Percentiles rank a stretch among this genome's conserved stretches.
phyloP scores from a whole-genome alignment of 176 grass and related monocot species.

The Eleusine coracana region DNA sequence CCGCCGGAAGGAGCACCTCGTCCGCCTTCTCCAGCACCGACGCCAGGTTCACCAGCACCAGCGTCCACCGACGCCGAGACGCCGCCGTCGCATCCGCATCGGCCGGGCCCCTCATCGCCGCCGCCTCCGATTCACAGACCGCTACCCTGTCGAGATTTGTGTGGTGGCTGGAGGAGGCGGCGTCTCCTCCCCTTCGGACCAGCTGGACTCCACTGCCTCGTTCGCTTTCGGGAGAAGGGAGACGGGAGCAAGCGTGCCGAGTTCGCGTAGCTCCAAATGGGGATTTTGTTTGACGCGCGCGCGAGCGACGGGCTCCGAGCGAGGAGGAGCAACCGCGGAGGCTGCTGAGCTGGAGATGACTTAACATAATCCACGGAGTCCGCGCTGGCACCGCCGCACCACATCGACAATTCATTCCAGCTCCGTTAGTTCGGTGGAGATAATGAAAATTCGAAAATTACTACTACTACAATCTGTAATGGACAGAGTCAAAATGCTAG shows the following conservation, averaged over 20 bases:
- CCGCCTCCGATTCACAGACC: too few species aligned
- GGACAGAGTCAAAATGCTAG: too few species aligned
- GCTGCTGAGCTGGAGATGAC: background rate
- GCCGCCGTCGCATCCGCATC: background rate
- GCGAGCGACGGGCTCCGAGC: too few species aligned
- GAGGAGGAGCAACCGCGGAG: background rate
- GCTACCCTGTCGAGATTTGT: too few species aligned
- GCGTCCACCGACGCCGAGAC: constrained; percentile 54
- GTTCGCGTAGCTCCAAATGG: background rate
- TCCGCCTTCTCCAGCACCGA: constrained; percentile 72
- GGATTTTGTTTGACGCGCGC: background rate
- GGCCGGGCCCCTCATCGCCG: background rate
- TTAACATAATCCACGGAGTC: background rate
- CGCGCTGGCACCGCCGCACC: background rate
- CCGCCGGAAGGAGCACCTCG: constrained; percentile 79
- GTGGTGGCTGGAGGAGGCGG: too few species aligned
- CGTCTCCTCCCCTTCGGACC: background rate
- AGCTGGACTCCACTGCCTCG: too few species aligned
- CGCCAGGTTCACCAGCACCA: constrained; percentile 79
- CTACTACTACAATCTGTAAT: too few species aligned
- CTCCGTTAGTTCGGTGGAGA: background rate
- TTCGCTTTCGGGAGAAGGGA: background rate
- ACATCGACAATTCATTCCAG: background rate
- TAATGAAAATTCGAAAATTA: too few species aligned
- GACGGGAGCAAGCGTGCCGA: background rate